phyloP scores from a whole-genome alignment of 768 basidiomycete species.

The Rhodotorula graminis region DNA sequence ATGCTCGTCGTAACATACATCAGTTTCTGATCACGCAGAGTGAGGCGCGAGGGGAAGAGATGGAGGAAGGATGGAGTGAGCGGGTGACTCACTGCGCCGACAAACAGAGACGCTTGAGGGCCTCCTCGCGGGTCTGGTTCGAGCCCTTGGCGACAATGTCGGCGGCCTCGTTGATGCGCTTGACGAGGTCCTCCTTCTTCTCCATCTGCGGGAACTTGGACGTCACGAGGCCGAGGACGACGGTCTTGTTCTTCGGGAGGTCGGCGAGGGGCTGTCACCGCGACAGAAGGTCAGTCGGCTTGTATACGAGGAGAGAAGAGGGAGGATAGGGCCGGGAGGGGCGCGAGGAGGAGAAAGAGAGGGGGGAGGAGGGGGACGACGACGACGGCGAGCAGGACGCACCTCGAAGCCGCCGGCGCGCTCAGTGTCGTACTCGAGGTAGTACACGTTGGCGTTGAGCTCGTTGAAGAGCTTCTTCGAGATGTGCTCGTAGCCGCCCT shows the following conservation, averaged over 20 bases:
- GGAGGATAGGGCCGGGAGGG: not conserved
- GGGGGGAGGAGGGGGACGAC: not conserved
- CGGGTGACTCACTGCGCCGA: conserved; percentile 59
- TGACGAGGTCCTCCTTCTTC: conserved; percentile 53
- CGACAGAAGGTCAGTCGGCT: no score
- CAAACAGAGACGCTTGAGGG: conserved; percentile 55
- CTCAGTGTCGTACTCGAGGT: conserved; percentile 45
- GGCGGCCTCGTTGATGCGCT: conserved; percentile 57
- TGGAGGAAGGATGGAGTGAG: not conserved
- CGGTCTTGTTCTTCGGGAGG: conserved; percentile 42
- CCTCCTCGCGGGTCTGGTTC: conserved; percentile 52
- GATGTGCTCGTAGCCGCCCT: conserved; percentile 44
- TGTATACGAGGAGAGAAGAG: not conserved
- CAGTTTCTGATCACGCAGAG: no score
- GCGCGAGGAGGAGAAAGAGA: no score
- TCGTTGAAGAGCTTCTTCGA: conserved; percentile 44
- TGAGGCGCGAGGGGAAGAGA: no score
- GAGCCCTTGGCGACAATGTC: conserved; percentile 53
- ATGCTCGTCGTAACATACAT: no score
- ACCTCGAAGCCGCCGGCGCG: conserved; percentile 43
- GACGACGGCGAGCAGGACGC: not conserved
- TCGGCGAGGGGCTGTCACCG: conserved; percentile 38
- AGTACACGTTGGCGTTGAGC: conserved; percentile 41
- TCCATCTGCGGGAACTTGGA: conserved; percentile 52
- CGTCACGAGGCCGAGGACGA: conserved; percentile 43